Percentiles rank a stretch among this genome's conserved stretches.
phyloP scores from a whole-genome alignment of 805 yeast genomes.

The Tetrapisispora taiwanensis region DNA sequence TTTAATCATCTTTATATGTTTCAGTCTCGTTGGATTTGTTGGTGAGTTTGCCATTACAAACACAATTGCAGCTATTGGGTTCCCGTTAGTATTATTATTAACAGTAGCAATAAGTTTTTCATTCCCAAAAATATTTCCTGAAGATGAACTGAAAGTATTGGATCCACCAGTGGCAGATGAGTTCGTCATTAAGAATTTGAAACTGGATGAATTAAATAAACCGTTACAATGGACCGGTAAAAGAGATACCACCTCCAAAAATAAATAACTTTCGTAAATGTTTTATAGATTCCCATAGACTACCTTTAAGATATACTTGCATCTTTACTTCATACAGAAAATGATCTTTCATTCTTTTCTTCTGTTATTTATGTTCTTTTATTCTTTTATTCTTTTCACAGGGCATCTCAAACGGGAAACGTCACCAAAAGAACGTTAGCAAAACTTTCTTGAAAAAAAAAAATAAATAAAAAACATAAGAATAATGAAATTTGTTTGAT shows the following conservation, averaged over 20 bases:
- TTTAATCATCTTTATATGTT: conserved; percentile 42
- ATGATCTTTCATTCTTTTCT: too few relatives aligned
- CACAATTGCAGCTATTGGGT: conserved; percentile 87
- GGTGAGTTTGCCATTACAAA: conserved; percentile 79
- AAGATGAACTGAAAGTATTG: conserved; percentile 47
- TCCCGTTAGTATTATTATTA: conserved; percentile 70
- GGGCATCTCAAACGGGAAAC: too few relatives aligned
- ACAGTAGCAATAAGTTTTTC: conserved; percentile 54
- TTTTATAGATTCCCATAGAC: too few relatives aligned
- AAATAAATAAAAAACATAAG: not conserved
- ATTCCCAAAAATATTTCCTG: conserved; percentile 55
- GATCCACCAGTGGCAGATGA: conserved; percentile 59
- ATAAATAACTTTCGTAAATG: too few relatives aligned
- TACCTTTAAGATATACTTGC: too few relatives aligned
- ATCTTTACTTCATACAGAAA: too few relatives aligned
- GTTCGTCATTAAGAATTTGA: conserved; percentile 39
- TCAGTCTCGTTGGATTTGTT: conserved; percentile 59
- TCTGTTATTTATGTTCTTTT: too few relatives aligned
- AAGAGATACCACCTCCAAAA: not conserved
- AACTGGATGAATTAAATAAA: conserved; percentile 12
- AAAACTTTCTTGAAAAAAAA: too few relatives aligned
- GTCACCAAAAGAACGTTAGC: too few relatives aligned
- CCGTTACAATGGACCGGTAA: not conserved
- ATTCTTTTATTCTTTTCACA: too few relatives aligned
- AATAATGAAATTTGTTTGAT: too few relatives aligned